Conservation (phyloP, 768 basidiomycete species). For the Rickenella mellea region DNA sequence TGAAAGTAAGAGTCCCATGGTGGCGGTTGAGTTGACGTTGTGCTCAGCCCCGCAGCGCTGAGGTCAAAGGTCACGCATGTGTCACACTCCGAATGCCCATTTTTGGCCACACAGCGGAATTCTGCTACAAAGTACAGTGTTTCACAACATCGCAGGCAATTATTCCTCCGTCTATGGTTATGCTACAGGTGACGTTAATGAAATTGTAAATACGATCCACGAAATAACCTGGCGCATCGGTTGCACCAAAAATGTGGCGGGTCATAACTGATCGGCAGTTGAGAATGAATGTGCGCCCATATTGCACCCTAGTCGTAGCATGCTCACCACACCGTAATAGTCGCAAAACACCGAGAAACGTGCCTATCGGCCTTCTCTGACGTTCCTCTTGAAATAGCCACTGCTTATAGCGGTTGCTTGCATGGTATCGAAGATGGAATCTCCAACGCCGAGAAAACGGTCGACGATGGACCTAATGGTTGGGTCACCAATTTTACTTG, state of each 20-base stretch:
- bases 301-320: too few relatives aligned
- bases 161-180: too few relatives aligned
- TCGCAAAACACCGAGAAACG: not conserved
- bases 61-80: slow-evolving; percentile 1
- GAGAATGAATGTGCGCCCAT: too few relatives aligned
- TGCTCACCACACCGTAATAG: too few relatives aligned
- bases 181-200: too few relatives aligned
- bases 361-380: not conserved
- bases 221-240: too few relatives aligned
- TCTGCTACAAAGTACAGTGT: too few relatives aligned
- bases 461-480: slow-evolving; percentile 71
- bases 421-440: slow-evolving; percentile 79
- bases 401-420: slow-evolving; percentile 84
- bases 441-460: slow-evolving; percentile 77
- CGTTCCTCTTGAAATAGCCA: slow-evolving; percentile 62
- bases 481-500: slow-evolving; percentile 63
- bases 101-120: too few relatives aligned
- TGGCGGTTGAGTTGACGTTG: slow-evolving; percentile 1
- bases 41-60: not conserved
- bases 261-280: too few relatives aligned
- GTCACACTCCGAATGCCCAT: slow-evolving; percentile 6
- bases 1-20: slow-evolving; percentile 69
- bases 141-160: too few relatives aligned
- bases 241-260: too few relatives aligned
- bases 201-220: too few relatives aligned